Evolutionary conservation across 2,329 filamentous ascomycete species (phyloP).

Genomic region (Grosmannia penicillata): DNA sequence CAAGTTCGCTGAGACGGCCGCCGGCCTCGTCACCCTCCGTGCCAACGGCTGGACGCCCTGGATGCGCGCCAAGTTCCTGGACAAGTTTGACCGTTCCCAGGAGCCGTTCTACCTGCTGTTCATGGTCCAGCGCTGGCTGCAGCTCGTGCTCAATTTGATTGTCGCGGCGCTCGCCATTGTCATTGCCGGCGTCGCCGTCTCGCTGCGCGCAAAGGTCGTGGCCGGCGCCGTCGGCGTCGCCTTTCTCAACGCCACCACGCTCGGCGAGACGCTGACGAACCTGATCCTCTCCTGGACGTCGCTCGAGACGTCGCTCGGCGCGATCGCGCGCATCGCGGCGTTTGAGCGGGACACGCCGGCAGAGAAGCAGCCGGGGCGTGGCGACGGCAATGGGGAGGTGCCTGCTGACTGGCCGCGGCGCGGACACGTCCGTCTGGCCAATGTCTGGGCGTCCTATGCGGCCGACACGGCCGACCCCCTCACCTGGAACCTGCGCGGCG

Average conservation of each 20-base stretch:
- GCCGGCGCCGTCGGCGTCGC: conserved; percentile 18
- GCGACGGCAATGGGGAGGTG: neutral
- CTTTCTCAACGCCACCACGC: conserved; percentile 14
- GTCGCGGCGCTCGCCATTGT: conserved; percentile 20
- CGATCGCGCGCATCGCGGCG: conserved; percentile 10
- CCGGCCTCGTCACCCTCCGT: conserved; percentile 32
- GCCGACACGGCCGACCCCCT: neutral
- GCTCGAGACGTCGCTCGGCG: conserved; percentile 14
- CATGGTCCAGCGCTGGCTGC: conserved; percentile 39
- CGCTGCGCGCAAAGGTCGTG: conserved; percentile 15
- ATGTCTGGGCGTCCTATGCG: conserved; percentile 3
- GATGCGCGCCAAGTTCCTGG: conserved; percentile 26
- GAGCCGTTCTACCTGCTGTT: conserved; percentile 40
- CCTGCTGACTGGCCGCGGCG: conserved; percentile 1
- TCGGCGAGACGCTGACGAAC: conserved; percentile 10
- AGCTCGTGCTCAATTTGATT: conserved; percentile 21
- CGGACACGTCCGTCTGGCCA: neutral
- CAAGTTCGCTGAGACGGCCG: conserved; percentile 28
- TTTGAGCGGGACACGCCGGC: conserved; percentile 4
- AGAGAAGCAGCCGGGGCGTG: neutral
- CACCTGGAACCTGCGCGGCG: conserved; percentile 9
- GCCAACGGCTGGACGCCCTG: conserved; percentile 36
- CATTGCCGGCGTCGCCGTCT: conserved; percentile 19
- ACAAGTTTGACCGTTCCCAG: conserved; percentile 36
- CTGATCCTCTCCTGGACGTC: conserved; percentile 13